Base-by-base conservation (phyloP, 257 asterid species). In the Solanum etuberosum region DNA sequence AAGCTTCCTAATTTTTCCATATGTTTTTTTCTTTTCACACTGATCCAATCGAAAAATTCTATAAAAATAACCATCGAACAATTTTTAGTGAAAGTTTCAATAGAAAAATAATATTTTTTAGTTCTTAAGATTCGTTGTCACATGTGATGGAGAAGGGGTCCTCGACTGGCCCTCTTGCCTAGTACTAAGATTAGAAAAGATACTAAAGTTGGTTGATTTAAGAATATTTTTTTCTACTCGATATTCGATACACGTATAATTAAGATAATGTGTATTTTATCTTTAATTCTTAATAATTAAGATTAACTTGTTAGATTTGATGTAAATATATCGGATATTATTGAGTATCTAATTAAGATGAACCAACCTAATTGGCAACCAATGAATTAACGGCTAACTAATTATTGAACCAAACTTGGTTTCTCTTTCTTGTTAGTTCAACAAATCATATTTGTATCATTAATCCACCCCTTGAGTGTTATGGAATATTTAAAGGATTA, bases 361-460 rank as follows among this genome's bases (percentile, higher is more conserved):
- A 74, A 37, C 82, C 83, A 38, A 74, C 83, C 34, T 74, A 74
- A 74, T 38, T 23, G 32, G 21, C 34, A 38, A 74, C 83, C 34
- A 74, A 74, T 74, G 83, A 38, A 38, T 74, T 74, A 74, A 23
- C 57, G 12, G 21, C 83, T 1, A 74, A 23, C 34, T 3, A 74
- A 32, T 32, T 70, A 35, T 38, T 12, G 34, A 74, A 38, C 32
- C 29, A 74, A 74, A 38, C 57, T 38, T 46, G 16, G 57, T 38
- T 42, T 74, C 83, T 42, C 42, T 32, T 70, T 38, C 57, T n/a
- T 38, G 32, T 74, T 74, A 12, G 83, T 74, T 74, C 83, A 74
- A 38, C 34, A 74, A 11, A 74, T 37, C 54, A 74, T 21, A 11
- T 6, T 38, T 2, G 11, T 10, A 74, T 37, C 20, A 73, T 35